Evolutionary conservation across 306 rosid genomes (phyloP).

Genomic region (Leucaena leucocephala): DNA sequence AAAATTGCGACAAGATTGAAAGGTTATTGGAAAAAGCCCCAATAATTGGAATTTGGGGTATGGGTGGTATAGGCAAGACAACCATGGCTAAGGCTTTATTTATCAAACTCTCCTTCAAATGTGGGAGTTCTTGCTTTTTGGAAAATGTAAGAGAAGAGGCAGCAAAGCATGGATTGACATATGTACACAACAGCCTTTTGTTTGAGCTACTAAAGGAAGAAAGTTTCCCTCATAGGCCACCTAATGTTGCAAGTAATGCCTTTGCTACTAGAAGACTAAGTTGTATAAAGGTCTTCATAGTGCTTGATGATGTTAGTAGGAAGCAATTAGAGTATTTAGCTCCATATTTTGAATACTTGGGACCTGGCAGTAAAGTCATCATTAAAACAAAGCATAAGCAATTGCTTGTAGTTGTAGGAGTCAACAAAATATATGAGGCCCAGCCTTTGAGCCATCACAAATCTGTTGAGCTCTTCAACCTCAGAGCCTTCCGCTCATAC

Average conservation of each 20-base stretch:
- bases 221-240: neutral
- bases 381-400: slow-evolving; percentile 11
- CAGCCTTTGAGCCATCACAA: neutral
- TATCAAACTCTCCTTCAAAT: no score
- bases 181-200: neutral
- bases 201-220: neutral
- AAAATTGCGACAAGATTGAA: neutral
- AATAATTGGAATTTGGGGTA: slow-evolving; percentile 46
- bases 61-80: no score
- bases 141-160: neutral
- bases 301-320: slow-evolving; percentile 13
- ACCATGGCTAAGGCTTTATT: no score
- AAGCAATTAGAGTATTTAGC: neutral
- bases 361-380: neutral
- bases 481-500: slow-evolving; percentile 1
- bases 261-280: slow-evolving; percentile 1
- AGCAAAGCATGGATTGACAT: neutral
- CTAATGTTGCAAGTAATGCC: no score
- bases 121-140: no score
- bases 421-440: neutral
- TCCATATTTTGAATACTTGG: neutral
- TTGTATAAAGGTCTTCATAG: slow-evolving; percentile 1
- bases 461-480: neutral
- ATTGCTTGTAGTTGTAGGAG: neutral
- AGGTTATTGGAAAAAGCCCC: neutral